These are phyloP conservation scores for Mortierella hygrophila DNA, from an alignment of 192 early-diverging fungal species.

Conservation along the genomic window DNA sequence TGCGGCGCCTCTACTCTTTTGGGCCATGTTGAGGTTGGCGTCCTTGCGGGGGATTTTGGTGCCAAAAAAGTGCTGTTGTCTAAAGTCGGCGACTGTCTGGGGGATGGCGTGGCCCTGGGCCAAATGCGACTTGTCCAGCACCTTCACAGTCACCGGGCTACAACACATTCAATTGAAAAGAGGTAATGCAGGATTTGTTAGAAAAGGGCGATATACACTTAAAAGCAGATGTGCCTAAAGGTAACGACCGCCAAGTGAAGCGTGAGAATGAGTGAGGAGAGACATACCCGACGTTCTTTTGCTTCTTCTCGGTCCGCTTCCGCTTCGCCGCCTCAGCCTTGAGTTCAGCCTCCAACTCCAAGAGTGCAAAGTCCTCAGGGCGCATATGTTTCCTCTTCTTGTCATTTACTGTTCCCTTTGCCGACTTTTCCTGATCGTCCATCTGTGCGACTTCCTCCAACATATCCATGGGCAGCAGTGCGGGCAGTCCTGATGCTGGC, in stretches of 20 bases:
- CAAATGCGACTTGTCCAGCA: slow-evolving; percentile 31
- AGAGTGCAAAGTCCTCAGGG: slow-evolving; percentile 46
- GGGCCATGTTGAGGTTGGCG: slow-evolving; percentile 28
- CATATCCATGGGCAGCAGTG: slow-evolving; percentile 47
- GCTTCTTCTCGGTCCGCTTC: slow-evolving; percentile 43
- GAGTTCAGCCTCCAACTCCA: slow-evolving; percentile 47
- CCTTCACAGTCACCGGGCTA: slow-evolving; percentile 55
- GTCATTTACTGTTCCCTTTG: background rate
- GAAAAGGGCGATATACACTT: too few species aligned
- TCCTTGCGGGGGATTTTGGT: slow-evolving; percentile 44
- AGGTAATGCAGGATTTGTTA: background rate
- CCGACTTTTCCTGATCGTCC: slow-evolving; percentile 9
- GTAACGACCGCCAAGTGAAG: too few species aligned
- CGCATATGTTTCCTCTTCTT: slow-evolving; percentile 54
- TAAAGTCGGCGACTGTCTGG: slow-evolving; percentile 45
- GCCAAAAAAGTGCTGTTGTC: slow-evolving; percentile 44
- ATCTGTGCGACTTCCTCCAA: slow-evolving; percentile 43
- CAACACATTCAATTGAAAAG: background rate
- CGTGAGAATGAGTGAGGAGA: background rate
- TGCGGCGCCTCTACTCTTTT: slow-evolving; percentile 29
- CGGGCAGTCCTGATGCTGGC: slow-evolving; percentile 14
- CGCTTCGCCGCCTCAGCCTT: slow-evolving; percentile 38
- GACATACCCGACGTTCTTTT: slow-evolving; percentile 47
- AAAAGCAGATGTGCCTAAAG: too few species aligned
- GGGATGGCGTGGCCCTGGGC: slow-evolving; percentile 48